Evolutionary conservation across 1,139 yeast species (phyloP), one percentile per base, ranked within the genome.

Genomic region (Scheffersomyces titani): DNA sequence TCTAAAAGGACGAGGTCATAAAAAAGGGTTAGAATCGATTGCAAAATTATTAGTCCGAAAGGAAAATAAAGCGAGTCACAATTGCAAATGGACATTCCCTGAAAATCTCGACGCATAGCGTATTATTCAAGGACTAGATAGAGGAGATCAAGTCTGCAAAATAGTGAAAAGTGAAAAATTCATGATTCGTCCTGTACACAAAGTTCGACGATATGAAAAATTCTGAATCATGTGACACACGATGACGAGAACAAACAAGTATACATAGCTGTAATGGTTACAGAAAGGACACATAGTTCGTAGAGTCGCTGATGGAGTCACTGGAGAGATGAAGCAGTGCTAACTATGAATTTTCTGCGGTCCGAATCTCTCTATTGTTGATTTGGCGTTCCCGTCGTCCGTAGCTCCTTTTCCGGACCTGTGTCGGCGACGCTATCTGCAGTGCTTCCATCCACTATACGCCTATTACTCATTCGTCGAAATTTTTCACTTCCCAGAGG

Each of bases 391-490:
- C 40, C 40, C 40, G 40, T 30, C 40, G 40, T 30, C 40, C 40
- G 40, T 16, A 30, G 40, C 16, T 30, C 40, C 40, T 30, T 30
- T 44, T 45, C 56, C 61, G 62, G 61, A 44, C 62, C 60, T 56
- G 57, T 24, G 49, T 52, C 55, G 60, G 57, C 40, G 19, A 24
- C 24, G 47, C 19, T 21, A 6, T 13, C 36, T 19, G 30, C 20
- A 21, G 36, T 44, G 49, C 46, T 11, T 24, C 49, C 46, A 22
- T 18, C 21, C 46, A 22, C 30, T 40, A 47, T 11, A 44, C 18
- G 18, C 18, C 40, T 24, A 45, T 51, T 45, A 51, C 49, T 51
- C 54, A 49, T 30, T 30, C 40, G 40, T 30, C 40, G 55, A 36
- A 52, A 49, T 52, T 51, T 52, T 52, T 52, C 54, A 52, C 51